Evolutionary conservation across 352 stramenopile species (phyloP), one percentile per base, ranked within the genome.

Genomic region (Phytopythium litorale): DNA sequence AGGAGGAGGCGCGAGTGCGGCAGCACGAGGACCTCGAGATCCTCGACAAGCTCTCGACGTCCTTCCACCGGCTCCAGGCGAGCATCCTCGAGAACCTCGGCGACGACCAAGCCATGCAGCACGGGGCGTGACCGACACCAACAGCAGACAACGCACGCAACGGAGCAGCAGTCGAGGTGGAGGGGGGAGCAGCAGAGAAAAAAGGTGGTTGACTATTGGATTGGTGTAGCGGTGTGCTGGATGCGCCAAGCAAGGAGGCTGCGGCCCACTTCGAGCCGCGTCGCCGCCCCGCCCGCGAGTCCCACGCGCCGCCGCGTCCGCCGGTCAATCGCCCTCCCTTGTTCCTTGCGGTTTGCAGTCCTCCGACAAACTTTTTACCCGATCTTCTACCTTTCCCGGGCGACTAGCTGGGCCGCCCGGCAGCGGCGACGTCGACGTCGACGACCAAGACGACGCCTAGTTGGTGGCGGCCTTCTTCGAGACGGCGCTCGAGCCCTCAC

Each of bases 401-500:
- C 33, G 53, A 28, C 21, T 40, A 37, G 42, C 54, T 40, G 12
- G 12, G 54, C 38, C 54, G 16, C 16, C 19, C 37, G 15, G 33
- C n/a, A 9, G n/a, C 38, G 37, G 35, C 53, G 28, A 32, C 12
- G 35, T 11, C 35, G 35, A 11, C 35, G 35, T 40, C 35, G 35
- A 40, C 42, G 35, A 46, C 54, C 21, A 38, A 43, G 19, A 35
- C 70, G 56, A 49, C 65, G 69, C 72, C 90, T 93, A 95, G 84
- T 95, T 95, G 75, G 84, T 93, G 68, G 87, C 87, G 54, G 84
- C 84, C 80, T 95, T 95, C 84, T 95, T 95, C 61, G 87, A 95
- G 66, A 92, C 79, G 63, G 87, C 84, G 53, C 66, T 75, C 70
- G 81, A 79, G 66, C 82, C 97, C 85, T 99, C 97, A 86, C 96